Base-by-base conservation (phyloP, 345 rosid genomes). In the Euclidium syriacum region DNA sequence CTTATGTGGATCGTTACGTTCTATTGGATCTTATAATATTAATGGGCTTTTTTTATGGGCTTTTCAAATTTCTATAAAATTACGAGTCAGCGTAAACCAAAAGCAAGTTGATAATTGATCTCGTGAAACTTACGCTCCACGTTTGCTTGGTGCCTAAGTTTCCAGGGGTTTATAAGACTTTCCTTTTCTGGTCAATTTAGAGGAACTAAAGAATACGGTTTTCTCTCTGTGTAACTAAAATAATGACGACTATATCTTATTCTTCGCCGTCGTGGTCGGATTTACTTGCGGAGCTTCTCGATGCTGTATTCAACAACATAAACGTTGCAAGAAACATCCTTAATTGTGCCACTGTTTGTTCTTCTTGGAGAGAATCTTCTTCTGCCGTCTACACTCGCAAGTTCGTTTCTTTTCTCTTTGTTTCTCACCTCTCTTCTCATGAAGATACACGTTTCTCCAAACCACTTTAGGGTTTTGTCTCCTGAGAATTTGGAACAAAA, bases 311-410 rank as follows among this genome's bases (percentile, higher is more conserved):
- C 24, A 18, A 52, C 41, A 33, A 26, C 40, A 47, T 60, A 52
- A 10, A 26, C 14, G n/a, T 43, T 7, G 54, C 48, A 7, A 5
- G 39, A 51, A 47, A 68, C 38, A 24, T 59, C 42, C 61, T 51
- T 9, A 41, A 2, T 19, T 68, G 66, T 33, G 65, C 53, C n/a
- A 40, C 47, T 11, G 38, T 68, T 11, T 59, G 73, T 41, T 51
- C 54, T 42, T 16, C 73, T 12, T 68, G 73, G 73, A 41, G 47
- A 32, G 34, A 32, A 25, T 59, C 73, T 68, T 58, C 67, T 6
- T 42, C 32, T 1, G 24, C 39, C 10, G 47, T 51, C 4, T 68
- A 59, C 30, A 41, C 7, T n/a, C 10, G 53, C 39, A 68, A 60
- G 48, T 68, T 68, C 12, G 18, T 42, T 60, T 60, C 73, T 24